Percentiles rank a stretch among this genome's conserved stretches.
phyloP scores from a whole-genome alignment of 2,329 filamentous ascomycete genomes.

The Sclerotinia minor region DNA sequence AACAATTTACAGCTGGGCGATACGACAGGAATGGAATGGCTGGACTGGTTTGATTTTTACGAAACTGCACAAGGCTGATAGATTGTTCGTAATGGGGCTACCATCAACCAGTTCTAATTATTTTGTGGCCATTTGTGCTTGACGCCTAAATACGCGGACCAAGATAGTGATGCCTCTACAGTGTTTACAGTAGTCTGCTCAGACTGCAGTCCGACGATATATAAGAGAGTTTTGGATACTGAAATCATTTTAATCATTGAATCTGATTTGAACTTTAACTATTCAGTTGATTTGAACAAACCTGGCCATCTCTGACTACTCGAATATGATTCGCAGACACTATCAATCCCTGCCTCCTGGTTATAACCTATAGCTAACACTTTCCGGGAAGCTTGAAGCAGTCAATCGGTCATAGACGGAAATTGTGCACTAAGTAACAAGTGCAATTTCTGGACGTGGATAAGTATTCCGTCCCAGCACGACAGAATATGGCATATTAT shows the following conservation, averaged over 20 bases:
- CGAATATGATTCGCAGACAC: neutral
- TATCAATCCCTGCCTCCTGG: neutral
- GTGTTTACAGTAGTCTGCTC: no score
- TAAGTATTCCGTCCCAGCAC: neutral
- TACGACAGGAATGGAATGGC: slow-evolving; percentile 37
- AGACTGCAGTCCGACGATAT: no score
- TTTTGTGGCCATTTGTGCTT: neutral
- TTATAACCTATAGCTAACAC: neutral
- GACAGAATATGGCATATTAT: neutral
- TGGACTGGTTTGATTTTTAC: slow-evolving; percentile 38
- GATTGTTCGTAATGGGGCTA: neutral
- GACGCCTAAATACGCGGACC: neutral
- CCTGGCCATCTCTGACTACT: neutral
- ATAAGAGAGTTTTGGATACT: no score
- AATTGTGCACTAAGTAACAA: neutral
- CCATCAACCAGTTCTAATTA: neutral
- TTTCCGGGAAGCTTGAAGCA: neutral
- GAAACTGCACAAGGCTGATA: neutral
- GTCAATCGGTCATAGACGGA: neutral
- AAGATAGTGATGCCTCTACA: neutral
- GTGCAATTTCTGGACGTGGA: slow-evolving; percentile 16
- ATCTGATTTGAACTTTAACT: no score
- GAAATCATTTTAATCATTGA: no score
- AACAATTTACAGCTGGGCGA: slow-evolving; percentile 36
- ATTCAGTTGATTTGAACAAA: no score